phyloP scores from a whole-genome alignment of 768 basidiomycete genomes.

The Suillus paluster region DNA sequence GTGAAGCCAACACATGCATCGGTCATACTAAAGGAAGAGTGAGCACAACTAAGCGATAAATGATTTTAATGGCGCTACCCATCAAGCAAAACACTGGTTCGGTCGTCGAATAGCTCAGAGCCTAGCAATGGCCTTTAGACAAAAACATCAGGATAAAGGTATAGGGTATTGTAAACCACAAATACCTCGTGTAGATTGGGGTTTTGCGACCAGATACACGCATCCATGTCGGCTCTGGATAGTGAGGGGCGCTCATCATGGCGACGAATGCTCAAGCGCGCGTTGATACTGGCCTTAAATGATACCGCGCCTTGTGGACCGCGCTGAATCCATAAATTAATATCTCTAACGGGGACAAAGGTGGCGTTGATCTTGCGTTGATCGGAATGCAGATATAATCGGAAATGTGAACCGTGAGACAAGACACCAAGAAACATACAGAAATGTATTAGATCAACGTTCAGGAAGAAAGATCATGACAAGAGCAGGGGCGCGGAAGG shows the following conservation, averaged over 20 bases:
- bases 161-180: background rate
- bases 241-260: background rate
- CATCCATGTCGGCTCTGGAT: constrained; percentile 3
- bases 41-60: background rate
- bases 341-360: background rate
- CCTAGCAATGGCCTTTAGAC: constrained; percentile 16
- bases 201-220: background rate
- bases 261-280: background rate
- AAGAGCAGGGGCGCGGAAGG: background rate
- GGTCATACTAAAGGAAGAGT: background rate
- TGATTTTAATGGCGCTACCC: constrained; percentile 9
- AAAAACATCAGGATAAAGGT: background rate
- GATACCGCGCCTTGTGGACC: background rate
- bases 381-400: constrained; percentile 1
- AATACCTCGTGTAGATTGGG: background rate
- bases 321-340: background rate
- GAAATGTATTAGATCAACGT: background rate
- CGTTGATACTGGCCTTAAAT: background rate
- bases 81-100: constrained; percentile 10
- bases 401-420: constrained; percentile 1
- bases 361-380: constrained; percentile 4
- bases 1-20: constrained; percentile 17
- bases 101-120: constrained; percentile 18
- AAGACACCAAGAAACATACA: background rate
- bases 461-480: background rate